phyloP scores from a whole-genome alignment of 257 asterid genomes.

The Jacaranda mimosifolia region DNA sequence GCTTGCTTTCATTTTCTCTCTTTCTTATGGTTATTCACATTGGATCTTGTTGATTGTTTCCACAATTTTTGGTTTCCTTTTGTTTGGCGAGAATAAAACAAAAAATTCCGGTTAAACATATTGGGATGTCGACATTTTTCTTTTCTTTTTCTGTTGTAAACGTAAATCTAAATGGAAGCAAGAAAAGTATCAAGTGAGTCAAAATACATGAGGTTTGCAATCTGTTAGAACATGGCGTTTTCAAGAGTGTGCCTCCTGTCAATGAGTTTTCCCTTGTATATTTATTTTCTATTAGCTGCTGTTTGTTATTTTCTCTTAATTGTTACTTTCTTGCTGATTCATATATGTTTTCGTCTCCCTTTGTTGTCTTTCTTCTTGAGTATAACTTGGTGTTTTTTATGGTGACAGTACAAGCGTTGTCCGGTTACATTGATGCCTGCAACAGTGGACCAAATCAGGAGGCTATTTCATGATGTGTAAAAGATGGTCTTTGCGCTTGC shows the following conservation, averaged over 20 bases:
- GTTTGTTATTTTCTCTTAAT: neutral
- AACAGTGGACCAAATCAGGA: conserved; percentile 86
- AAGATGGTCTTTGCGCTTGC: neutral
- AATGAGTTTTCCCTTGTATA: neutral
- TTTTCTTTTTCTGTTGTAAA: neutral
- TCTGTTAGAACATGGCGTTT: neutral
- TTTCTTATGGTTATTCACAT: neutral
- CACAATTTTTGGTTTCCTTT: conserved; percentile 11
- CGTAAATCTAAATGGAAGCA: neutral
- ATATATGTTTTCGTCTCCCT: neutral
- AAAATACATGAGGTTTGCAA: neutral
- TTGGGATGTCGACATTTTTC: neutral
- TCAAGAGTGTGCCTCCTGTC: neutral
- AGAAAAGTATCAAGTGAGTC: neutral
- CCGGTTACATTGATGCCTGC: conserved; percentile 90
- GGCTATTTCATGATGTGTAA: conserved; percentile 89
- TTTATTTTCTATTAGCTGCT: neutral
- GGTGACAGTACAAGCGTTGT: conserved; percentile 89
- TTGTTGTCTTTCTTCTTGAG: neutral
- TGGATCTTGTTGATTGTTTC: neutral
- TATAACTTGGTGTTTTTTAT: neutral
- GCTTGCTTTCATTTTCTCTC: neutral
- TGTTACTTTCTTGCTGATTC: neutral
- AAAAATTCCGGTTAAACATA: neutral
- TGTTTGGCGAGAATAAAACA: neutral